phyloP scores from a whole-genome alignment of 768 basidiomycete species.

The Tulasnella sp. region DNA sequence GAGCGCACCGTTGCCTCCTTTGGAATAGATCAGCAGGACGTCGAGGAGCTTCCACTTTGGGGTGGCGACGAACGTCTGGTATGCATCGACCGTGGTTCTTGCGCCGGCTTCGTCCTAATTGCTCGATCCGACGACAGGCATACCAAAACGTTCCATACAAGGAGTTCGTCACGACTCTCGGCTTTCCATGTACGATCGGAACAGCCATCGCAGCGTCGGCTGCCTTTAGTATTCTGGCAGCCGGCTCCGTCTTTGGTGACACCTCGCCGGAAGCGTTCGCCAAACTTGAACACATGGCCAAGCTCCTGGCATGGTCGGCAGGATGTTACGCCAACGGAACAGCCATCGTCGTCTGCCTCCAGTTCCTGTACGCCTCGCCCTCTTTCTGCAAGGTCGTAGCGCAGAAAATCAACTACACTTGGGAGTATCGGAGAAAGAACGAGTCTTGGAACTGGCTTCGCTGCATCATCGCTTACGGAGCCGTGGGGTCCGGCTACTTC shows the following conservation, averaged over 20 bases:
- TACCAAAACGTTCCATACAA: constrained; percentile 3
- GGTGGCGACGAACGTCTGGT: not conserved
- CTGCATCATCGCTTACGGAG: not conserved
- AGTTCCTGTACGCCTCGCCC: not conserved
- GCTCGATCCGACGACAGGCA: not conserved
- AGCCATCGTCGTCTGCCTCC: not conserved
- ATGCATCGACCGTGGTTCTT: not conserved
- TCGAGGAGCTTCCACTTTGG: not conserved
- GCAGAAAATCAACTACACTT: constrained; percentile 11
- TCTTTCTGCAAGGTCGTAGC: constrained; percentile 2
- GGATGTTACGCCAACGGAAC: constrained; percentile 20
- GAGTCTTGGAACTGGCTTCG: not conserved
- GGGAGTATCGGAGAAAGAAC: not conserved
- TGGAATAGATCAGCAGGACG: not conserved
- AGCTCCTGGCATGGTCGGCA: not conserved
- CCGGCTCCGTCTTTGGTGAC: not conserved
- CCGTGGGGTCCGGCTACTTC: not conserved
- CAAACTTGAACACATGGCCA: not conserved
- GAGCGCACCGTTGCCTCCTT: not conserved
- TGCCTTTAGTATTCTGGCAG: constrained; percentile 4
- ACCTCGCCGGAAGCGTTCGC: not conserved
- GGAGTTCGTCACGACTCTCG: not conserved
- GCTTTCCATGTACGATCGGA: constrained; percentile 1
- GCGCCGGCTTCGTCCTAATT: not conserved
- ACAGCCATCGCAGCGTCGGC: constrained; percentile 2